Base-by-base conservation (phyloP, 2,329 filamentous ascomycete genomes). In the Rutstroemia sp. region DNA sequence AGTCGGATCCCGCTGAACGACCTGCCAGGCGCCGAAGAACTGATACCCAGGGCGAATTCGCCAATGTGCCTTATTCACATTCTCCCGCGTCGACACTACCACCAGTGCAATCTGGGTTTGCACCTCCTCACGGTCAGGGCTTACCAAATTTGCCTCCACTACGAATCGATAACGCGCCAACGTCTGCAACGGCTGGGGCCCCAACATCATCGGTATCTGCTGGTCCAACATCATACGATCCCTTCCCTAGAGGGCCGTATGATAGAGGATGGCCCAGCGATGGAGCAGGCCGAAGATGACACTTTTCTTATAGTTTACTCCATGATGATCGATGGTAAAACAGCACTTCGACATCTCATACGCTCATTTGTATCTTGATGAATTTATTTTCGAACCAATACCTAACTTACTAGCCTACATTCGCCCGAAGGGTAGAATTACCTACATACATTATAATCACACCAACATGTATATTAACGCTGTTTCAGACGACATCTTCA, bases 401-500 rank as follows among this genome's bases (percentile, higher is more conserved):
- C 52, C 52, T 39, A 16, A 19, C 25, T 44, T 30, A 9, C 9
- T n/a, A 27, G 18, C 21, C 34, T 38, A 56, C 41, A 45, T 19
- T 45, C n/a, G 42, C 34, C 39, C 21, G 44, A 27, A 47, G 16
- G 39, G n/a, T 8, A 16, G 21, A 30, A n/a, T 30, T 16, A 50
- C 25, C 19, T 45, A 19, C 10, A 19, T 54, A 52, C 49, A 42
- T 27, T 25, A 23, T 52, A 42, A 25, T 52, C 50, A 23, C 7
- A 30, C 41, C 48, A 37, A 65, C 59, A 42, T 70, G 53, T 56
- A 56, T 56, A 56, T 51, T 47, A 25, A 51, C 68, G 16, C 68
- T 54, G 38, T 64, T 64, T 67, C 66, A 70, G 9, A 64, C 54
- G 47, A 64, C 61, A 6, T 59, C 74, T 74, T 38, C 63, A 30